Percentiles rank a stretch among this genome's conserved stretches.
Conservation (phyloP, 2,329 filamentous ascomycete genomes). For the Cladosporium phlei region DNA sequence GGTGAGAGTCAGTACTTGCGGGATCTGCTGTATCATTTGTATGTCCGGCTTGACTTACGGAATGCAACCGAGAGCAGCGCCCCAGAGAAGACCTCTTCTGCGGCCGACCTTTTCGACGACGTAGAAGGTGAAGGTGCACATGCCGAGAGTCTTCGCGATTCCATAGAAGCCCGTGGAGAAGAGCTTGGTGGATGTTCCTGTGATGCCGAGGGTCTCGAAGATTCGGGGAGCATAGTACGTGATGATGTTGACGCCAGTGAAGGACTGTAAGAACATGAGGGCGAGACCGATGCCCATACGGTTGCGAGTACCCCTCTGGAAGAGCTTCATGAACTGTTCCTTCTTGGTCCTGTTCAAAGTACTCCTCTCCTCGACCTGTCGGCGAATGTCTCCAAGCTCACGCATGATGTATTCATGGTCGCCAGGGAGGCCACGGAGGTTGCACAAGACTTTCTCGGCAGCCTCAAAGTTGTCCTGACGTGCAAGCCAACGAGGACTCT, state of each 20-base stretch:
- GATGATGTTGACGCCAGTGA: conserved; percentile 29
- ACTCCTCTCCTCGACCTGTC: conserved; percentile 41
- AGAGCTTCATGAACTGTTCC: conserved; percentile 49
- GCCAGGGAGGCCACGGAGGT: conserved; percentile 42
- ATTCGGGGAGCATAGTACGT: conserved; percentile 29
- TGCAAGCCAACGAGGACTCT: conserved; percentile 28
- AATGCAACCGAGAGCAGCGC: conserved; percentile 44
- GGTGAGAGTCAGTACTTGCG: too few relatives aligned
- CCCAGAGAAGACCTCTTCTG: conserved; percentile 43
- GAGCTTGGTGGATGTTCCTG: conserved; percentile 36
- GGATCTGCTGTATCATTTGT: too few relatives aligned
- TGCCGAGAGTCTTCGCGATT: conserved; percentile 34
- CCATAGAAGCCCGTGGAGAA: conserved; percentile 52
- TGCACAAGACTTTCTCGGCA: conserved; percentile 38
- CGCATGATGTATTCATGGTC: conserved; percentile 43
- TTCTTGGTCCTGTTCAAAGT: conserved; percentile 59
- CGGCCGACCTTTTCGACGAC: conserved; percentile 39
- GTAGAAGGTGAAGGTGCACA: conserved; percentile 37
- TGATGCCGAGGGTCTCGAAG: conserved; percentile 43
- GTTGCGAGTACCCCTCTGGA: conserved; percentile 37
- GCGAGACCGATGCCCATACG: conserved; percentile 36
- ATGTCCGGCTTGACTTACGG: too few relatives aligned
- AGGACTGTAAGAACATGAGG: conserved; percentile 36
- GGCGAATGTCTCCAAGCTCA: conserved; percentile 46
- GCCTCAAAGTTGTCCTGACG: conserved; percentile 29